A percentile compares a stretch with the other conserved stretches of the same genome.
Conservation (phyloP, 495 filamentous ascomycete genomes). For the Hypoxylon rickii region DNA sequence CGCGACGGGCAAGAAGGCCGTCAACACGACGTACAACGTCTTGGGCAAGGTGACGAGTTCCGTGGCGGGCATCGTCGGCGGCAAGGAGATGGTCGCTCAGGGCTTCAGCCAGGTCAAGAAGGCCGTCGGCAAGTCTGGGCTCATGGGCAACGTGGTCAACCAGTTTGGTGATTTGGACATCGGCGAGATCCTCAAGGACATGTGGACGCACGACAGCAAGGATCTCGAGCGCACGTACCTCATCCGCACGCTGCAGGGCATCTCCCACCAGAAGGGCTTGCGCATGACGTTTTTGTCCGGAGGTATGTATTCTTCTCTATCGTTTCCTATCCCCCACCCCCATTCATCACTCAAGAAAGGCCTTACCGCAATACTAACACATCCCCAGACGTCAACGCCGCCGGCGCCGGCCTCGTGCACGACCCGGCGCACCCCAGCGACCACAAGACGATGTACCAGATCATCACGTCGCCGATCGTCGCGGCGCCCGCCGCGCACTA, state of each 20-base stretch:
- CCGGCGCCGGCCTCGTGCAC: conserved; percentile 91
- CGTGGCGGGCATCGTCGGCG: conserved; percentile 91
- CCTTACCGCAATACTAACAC: conserved; percentile 2
- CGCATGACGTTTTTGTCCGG: conserved; percentile 97
- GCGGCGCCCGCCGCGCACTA: conserved; percentile 83
- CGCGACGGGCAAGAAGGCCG: conserved; percentile 93
- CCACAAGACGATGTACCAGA: conserved; percentile 99
- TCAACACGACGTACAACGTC: conserved; percentile 93
- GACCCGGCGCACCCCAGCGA: conserved; percentile 87
- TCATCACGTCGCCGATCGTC: conserved; percentile 89
- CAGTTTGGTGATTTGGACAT: conserved; percentile 98
- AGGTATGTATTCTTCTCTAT: conserved; percentile 47
- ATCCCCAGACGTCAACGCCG: conserved; percentile 75
- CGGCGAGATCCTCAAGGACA: conserved; percentile 89
- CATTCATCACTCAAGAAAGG: not conserved
- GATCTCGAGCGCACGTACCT: conserved; percentile 96
- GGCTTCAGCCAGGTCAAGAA: conserved; percentile 95
- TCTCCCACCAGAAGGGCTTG: conserved; percentile 88
- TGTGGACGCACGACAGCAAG: conserved; percentile 98
- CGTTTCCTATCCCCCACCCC: not conserved
- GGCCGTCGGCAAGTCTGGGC: conserved; percentile 88
- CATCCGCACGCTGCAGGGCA: conserved; percentile 92
- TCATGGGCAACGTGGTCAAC: conserved; percentile 93
- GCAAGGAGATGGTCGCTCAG: conserved; percentile 85
- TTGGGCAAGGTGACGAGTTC: conserved; percentile 92